Evolutionary conservation across 768 basidiomycete species (phyloP).

Genomic region (Pleurotus giganteus): DNA sequence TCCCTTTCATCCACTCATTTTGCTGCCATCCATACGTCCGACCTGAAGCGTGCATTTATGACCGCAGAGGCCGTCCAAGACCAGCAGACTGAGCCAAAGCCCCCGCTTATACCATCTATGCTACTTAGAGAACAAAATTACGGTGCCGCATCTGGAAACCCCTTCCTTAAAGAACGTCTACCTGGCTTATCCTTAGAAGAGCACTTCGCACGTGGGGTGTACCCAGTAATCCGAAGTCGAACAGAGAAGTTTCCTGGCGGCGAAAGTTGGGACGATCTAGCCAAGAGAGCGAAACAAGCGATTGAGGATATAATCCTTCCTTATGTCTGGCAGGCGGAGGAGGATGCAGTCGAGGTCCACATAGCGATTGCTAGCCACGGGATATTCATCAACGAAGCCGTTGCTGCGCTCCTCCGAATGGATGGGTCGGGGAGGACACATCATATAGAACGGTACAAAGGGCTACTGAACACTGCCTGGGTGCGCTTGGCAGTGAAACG

Average conservation of each 20-base stretch:
- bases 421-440: conserved; percentile 26
- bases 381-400: conserved; percentile 59
- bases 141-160: conserved; percentile 66
- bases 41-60: conserved; percentile 58
- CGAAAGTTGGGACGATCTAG: conserved; percentile 69
- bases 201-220: conserved; percentile 52
- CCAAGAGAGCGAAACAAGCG: conserved; percentile 47
- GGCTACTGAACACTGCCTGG: conserved; percentile 72
- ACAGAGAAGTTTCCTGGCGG: conserved; percentile 62
- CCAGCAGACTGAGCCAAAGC: conserved; percentile 28
- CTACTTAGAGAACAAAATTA: conserved; percentile 69
- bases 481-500: conserved; percentile 48
- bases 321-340: conserved; percentile 43
- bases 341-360: conserved; percentile 38
- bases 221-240: conserved; percentile 45
- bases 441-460: conserved; percentile 34
- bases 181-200: conserved; percentile 35
- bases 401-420: conserved; percentile 47
- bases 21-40: conserved; percentile 61
- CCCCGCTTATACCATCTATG: conserved; percentile 43
- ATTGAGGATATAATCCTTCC: conserved; percentile 55
- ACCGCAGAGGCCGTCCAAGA: conserved; percentile 55
- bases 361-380: conserved; percentile 78
- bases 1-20: conserved; percentile 48
- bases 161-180: conserved; percentile 34